phyloP scores from a whole-genome alignment of 2,329 filamentous ascomycete species.

The Ceratocystis smalleyi region DNA sequence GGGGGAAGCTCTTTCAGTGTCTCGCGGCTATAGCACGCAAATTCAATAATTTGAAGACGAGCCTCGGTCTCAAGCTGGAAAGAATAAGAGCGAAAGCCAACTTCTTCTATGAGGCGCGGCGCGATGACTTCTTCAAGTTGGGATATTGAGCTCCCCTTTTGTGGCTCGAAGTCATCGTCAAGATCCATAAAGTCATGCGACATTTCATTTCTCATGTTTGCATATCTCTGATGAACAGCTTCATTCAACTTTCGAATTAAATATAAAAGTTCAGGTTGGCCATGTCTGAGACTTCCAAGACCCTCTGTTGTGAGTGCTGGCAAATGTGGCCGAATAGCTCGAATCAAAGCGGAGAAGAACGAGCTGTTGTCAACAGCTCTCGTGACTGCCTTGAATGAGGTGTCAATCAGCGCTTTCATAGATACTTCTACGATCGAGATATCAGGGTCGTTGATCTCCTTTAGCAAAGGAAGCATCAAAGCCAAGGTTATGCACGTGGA shows the following conservation, averaged over 20 bases:
- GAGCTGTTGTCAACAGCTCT: constrained; percentile 31
- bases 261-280: constrained; percentile 28
- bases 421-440: constrained; percentile 34
- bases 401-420: constrained; percentile 29
- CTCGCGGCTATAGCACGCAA: neutral
- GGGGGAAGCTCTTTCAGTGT: neutral
- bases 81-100: constrained; percentile 2
- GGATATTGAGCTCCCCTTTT: constrained; percentile 33
- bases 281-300: constrained; percentile 26
- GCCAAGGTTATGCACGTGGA: constrained; percentile 32
- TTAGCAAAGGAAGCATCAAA: constrained; percentile 34
- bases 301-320: constrained; percentile 29
- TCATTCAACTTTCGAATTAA: constrained; percentile 30
- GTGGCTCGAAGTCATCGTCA: constrained; percentile 48
- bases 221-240: constrained; percentile 23
- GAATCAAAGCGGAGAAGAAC: constrained; percentile 34
- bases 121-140: constrained; percentile 1
- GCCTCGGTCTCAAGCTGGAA: constrained; percentile 8
- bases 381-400: constrained; percentile 28
- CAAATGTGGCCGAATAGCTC: constrained; percentile 31
- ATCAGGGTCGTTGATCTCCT: constrained; percentile 32
- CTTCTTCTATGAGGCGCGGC: constrained; percentile 2
- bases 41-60: constrained; percentile 4
- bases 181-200: constrained; percentile 48
- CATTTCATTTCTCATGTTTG: constrained; percentile 24